These are phyloP conservation scores for Gryganskiella cystojenkinii DNA, from an alignment of 192 early-diverging fungal species.

Conservation along the genomic window DNA sequence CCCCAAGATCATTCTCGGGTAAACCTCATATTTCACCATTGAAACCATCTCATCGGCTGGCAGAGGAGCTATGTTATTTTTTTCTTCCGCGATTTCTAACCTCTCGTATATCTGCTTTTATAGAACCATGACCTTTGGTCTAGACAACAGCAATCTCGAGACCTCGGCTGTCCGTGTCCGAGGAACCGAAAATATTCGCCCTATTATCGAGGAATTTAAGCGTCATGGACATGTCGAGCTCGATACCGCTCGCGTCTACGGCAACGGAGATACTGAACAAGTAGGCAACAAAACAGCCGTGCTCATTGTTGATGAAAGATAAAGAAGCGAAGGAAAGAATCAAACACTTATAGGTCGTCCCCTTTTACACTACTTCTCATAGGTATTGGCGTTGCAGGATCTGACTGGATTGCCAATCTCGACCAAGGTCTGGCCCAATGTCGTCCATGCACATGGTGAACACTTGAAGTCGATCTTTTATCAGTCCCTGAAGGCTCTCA, in stretches of 20 bases:
- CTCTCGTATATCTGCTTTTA: no score
- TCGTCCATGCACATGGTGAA: slow-evolving; percentile 44
- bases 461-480: slow-evolving; percentile 25
- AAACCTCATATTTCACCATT: background rate
- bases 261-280: slow-evolving; percentile 12
- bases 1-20: slow-evolving; percentile 33
- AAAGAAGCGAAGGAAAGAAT: background rate
- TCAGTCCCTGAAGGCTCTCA: slow-evolving; percentile 57
- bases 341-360: background rate
- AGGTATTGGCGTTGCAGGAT: no score
- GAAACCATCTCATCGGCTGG: no score
- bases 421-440: background rate
- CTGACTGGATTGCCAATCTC: background rate
- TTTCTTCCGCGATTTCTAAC: background rate
- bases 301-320: background rate
- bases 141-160: background rate
- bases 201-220: slow-evolving; percentile 16
- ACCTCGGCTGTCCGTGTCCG: slow-evolving; percentile 4
- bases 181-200: slow-evolving; percentile 2
- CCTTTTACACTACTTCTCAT: no score
- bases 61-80: background rate
- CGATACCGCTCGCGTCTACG: slow-evolving; percentile 13
- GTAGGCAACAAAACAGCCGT: background rate
- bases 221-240: slow-evolving; percentile 17
- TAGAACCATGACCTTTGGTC: slow-evolving; percentile 14